Conservation (phyloP, 345 rosid species). For the Pseudoturritis turrita region DNA sequence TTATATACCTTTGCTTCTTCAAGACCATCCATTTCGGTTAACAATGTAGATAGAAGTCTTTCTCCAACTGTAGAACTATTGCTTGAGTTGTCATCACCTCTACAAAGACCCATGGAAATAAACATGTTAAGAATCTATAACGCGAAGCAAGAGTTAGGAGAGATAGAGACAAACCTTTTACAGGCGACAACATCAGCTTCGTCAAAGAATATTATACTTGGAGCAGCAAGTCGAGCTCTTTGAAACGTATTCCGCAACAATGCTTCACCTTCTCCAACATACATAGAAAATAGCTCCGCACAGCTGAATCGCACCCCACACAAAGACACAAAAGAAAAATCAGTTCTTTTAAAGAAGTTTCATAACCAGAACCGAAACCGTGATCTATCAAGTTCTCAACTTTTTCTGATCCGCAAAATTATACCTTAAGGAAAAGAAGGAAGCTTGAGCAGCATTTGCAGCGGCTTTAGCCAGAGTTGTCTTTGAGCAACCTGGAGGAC, state of each 20-base stretch:
- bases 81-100: constrained; percentile 68
- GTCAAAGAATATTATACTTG: constrained; percentile 92
- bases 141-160: not conserved
- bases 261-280: constrained; percentile 99
- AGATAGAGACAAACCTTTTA: constrained; percentile 49
- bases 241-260: constrained; percentile 76
- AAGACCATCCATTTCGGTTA: constrained; percentile 98
- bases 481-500: constrained; percentile 99
- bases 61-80: constrained; percentile 67
- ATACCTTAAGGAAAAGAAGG: constrained; percentile 86
- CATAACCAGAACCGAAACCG: not conserved
- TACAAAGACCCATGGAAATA: constrained; percentile 20
- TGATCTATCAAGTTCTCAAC: not conserved
- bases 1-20: constrained; percentile 72
- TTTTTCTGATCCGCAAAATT: not conserved
- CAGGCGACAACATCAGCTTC: constrained; percentile 91
- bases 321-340: not conserved
- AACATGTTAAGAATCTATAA: not conserved
- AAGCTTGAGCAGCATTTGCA: constrained; percentile 88
- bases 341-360: not conserved
- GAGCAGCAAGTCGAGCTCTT: constrained; percentile 89
- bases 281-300: constrained; percentile 91
- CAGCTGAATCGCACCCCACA: constrained; percentile 46
- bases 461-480: constrained; percentile 98
- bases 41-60: constrained; percentile 84